Evolutionary conservation across 768 basidiomycete genomes (phyloP), one percentile per base, ranked within the genome.

Genomic region (Auriscalpium vulgare): DNA sequence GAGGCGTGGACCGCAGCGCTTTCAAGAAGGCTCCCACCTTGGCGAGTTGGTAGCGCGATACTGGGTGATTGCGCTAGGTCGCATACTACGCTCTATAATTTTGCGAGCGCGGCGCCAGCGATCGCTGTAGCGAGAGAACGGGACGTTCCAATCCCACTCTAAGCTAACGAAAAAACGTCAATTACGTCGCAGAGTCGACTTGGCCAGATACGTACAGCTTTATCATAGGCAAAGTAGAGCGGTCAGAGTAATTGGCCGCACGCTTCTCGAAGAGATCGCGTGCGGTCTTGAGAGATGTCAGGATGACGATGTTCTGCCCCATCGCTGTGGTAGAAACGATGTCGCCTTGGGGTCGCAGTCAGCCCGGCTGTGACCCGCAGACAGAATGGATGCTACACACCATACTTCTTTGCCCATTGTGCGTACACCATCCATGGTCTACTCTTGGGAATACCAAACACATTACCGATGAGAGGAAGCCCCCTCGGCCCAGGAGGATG

Each of bases 181-280:
- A 29, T 7, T 29, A 29, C 29, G 29, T 29, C 29, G 29, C 7
- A 29, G 4, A 29, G 23, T 29, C 29, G 29, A 29, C 9, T 46
- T 11, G 29, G 29, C 29, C 13, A 19, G 14, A 37, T 34, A 29
- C 51, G 44, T 34, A 59, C 59, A 60, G 35, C 36, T 59, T 37
- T 10, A 16, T 4, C 16, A 60, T 29, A 1, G 19, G 47, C 21
- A 50, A 17, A 6, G 10, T 5, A 10, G 46, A 19, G 34, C 50
- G 51, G 16, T 50, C 40, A 9, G 58, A 19, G 40, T 52, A 59
- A 19, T 8, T 76, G 16, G 73, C 62, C 53, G 80, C 76, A 49
- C 79, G 73, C 62, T 74, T 81, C 40, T 82, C 81, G 34, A 84
- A 68, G 21, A 84, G 66, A 52, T 77, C 79, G 11, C 71, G 70